Evolutionary conservation across 257 asterid species (phyloP).

Genomic region (Eustoma russellianum): DNA sequence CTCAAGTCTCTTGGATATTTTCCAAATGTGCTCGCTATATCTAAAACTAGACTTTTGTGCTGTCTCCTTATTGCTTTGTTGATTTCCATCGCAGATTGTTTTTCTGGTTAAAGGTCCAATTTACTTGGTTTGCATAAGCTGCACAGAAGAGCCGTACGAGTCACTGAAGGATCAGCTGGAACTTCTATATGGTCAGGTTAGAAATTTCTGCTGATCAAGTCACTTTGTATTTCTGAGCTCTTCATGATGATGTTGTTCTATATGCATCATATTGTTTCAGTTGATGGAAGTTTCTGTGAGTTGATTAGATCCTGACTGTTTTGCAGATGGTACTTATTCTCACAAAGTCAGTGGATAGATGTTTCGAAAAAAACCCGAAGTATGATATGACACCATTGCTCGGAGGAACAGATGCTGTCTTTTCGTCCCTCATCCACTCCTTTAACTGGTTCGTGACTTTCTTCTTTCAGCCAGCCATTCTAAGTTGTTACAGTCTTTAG

Average conservation of each 20-base stretch:
- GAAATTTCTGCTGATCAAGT: not conserved
- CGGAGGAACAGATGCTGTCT: conserved; percentile 93
- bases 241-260: not conserved
- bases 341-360: conserved; percentile 86
- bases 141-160: conserved; percentile 93
- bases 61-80: too few relatives aligned
- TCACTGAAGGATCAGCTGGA: conserved; percentile 85
- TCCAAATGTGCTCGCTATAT: too few relatives aligned
- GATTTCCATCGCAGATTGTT: conserved; percentile 52
- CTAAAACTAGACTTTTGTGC: too few relatives aligned
- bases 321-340: conserved; percentile 95
- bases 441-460: conserved; percentile 69
- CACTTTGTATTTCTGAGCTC: not conserved
- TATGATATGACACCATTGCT: conserved; percentile 96
- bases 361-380: conserved; percentile 93
- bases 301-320: not conserved
- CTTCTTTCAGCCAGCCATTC: conserved; percentile 4
- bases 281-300: not conserved
- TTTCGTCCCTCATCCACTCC: conserved; percentile 95
- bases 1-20: too few relatives aligned
- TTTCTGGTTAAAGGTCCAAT: conserved; percentile 98
- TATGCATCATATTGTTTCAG: conserved; percentile 2
- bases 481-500: not conserved
- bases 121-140: conserved; percentile 96
- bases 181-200: conserved; percentile 85